Percentiles rank a stretch among this genome's conserved stretches.
These are phyloP conservation scores for Sarocladium oryzae DNA, from an alignment of 2,329 filamentous ascomycete species.

Conservation along the genomic window DNA sequence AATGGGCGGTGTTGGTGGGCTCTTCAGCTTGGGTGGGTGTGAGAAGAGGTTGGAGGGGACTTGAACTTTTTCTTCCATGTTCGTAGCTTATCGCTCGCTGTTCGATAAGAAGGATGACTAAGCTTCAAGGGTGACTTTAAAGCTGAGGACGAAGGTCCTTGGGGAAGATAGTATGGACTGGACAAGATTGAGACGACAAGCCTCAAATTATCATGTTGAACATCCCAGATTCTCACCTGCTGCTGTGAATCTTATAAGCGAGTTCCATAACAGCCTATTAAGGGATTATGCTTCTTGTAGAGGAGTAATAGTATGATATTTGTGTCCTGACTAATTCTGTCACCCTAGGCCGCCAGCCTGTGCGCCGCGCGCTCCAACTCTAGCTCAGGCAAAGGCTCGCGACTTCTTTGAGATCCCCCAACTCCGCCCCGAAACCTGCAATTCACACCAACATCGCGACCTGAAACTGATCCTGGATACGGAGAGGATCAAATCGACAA, in stretches of 20 bases:
- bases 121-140: conserved; percentile 1
- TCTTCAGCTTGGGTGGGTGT: not conserved
- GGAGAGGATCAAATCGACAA: not conserved
- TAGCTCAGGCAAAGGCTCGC: conserved; percentile 3
- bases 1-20: not conserved
- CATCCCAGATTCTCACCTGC: no score
- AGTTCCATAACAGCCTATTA: no score
- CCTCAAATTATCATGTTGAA: no score
- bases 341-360: not conserved
- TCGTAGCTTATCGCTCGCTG: not conserved
- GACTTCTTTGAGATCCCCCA: conserved; percentile 5
- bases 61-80: conserved; percentile 5
- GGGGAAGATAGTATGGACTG: not conserved
- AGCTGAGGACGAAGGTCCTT: not conserved
- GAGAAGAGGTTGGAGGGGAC: conserved; percentile 4
- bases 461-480: not conserved
- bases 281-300: no score
- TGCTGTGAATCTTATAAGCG: not conserved
- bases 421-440: not conserved
- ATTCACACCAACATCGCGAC: not conserved
- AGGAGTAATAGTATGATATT: no score
- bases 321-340: conserved; percentile 4
- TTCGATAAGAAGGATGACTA: not conserved
- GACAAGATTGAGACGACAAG: not conserved
- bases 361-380: not conserved